Evolutionary conservation across 345 rosid species (phyloP), one percentile per base, ranked within the genome.

Genomic region (Populus davidiana): DNA sequence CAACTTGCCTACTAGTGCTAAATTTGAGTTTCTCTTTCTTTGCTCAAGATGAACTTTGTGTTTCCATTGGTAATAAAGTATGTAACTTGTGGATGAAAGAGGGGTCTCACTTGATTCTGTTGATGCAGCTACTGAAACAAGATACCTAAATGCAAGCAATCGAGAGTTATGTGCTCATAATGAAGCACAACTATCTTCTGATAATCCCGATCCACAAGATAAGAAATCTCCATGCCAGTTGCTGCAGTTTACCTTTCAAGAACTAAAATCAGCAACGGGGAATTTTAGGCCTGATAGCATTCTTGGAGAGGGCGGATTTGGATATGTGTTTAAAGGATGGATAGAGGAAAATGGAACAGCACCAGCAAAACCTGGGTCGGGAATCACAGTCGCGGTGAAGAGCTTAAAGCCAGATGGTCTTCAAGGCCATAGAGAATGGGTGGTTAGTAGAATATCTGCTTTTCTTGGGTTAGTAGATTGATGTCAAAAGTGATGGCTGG

Each of bases 111-210:
- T 44, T 20, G 59, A 35, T 69, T 66, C 7, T 54, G 78, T 74
- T 69, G 41, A 14, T 85, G 86, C 85, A 91, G 96, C 92, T 64
- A 81, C 91, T 0, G 93, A 90, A 82, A 88, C 92, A 20, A 77
- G 96, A 74, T 90, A 90, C 77, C 84, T 91, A 74, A 91, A 91
- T 82, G 96, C 93, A 49, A 91, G 96, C 86, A 91, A 90, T 76
- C 80, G 93, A 38, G 93, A 88, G 75, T 79, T 90, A 21, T 88
- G 81, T 56, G 83, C 89, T 74, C 91, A 89, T 0, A 85, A 86
- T 65, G 93, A 90, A 80, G 90, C 85, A 79, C 86, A 81, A 64
- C 82, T 85, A 31, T 82, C 90, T 63, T 86, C 86, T 43, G 90
- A 90, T 64, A 81, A 79, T 54, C 80, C 90, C 31, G 87, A 86